Percentiles rank a stretch among this genome's conserved stretches.
phyloP scores from a whole-genome alignment of 306 rosid genomes.

The Cercis canadensis region DNA sequence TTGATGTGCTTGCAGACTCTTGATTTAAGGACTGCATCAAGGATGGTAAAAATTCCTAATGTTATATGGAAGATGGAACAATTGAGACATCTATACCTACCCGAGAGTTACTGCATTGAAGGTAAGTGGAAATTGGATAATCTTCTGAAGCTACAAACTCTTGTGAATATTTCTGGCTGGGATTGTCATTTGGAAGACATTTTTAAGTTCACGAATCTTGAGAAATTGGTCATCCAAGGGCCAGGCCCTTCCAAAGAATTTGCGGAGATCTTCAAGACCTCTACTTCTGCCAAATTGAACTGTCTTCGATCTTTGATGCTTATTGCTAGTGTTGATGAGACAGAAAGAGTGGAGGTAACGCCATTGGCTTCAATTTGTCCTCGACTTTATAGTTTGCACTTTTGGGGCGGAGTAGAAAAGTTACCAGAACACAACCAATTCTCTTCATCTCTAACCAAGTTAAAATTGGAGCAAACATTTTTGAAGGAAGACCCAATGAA shows the following conservation, averaged over 20 bases:
- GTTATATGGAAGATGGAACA: conserved; percentile 23
- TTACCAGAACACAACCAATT: no score
- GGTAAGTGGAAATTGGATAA: neutral
- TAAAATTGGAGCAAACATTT: neutral
- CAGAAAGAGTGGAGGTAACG: no score
- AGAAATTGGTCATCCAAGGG: conserved; percentile 10
- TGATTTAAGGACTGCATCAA: neutral
- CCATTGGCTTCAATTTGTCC: no score
- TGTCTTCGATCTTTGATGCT: no score
- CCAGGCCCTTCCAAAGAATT: neutral
- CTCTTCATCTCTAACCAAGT: no score
- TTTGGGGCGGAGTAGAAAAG: no score
- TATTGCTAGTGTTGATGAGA: no score
- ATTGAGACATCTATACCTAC: conserved; percentile 39
- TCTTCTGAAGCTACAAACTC: conserved; percentile 23
- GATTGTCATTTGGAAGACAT: neutral
- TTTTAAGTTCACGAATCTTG: neutral
- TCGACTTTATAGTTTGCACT: no score
- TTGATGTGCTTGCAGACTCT: conserved; percentile 54
- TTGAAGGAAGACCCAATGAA: no score
- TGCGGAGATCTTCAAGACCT: neutral
- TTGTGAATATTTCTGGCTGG: conserved; percentile 14
- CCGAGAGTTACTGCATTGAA: neutral
- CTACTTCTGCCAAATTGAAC: no score
- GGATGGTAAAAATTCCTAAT: neutral